Base-by-base conservation (phyloP, 345 rosid genomes). In the Barbarea vulgaris region DNA sequence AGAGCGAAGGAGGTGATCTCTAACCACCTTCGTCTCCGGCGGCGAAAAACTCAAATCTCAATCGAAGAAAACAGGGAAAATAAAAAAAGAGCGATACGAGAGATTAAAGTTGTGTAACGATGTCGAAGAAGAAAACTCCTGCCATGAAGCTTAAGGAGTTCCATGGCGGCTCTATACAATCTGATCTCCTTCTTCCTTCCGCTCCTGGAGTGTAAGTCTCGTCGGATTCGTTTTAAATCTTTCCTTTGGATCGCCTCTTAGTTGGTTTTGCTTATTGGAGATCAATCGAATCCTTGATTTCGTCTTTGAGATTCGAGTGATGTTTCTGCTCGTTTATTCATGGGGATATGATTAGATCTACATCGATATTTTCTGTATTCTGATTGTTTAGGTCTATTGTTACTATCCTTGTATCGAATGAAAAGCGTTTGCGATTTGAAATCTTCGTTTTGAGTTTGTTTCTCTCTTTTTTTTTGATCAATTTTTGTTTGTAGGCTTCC, bases 71-170 rank as follows among this genome's bases (percentile, higher is more conserved):
- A 66, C 33, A 41, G 31, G 19, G 11, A 18, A 44, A 19, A n/a
- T n/a, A 34, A 44, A 7, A 34, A 34, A 6, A 31, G 34, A 31
- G 42, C 56, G 67, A 74, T 36, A 61, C 24, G 46, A 22, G 59
- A 64, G 52, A 22, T 7, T 18, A 73, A 14, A 66, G 46, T 9
- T 30, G 52, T n/a, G 56, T 5, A 57, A 84, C 18, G 72, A 93
- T 93, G 98, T 90, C 96, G 74, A 93, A 90, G 96, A 93, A 88
- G 76, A 87, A 90, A 65, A 78, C 67, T 71, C 59, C 78, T 58
- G 89, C 98, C 24, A 90, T 93, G 95, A 88, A 91, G 59, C 89
- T 93, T 41, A 90, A 89, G 85, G 98, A 87, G 67, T 93, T 93
- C 83, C 98, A 90, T 77, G 96, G 98, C 77, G 96, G 96, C 64